Evolutionary conservation across 768 basidiomycete genomes (phyloP), one percentile per base, ranked within the genome.

Genomic region (Phaeotremella fagi): DNA sequence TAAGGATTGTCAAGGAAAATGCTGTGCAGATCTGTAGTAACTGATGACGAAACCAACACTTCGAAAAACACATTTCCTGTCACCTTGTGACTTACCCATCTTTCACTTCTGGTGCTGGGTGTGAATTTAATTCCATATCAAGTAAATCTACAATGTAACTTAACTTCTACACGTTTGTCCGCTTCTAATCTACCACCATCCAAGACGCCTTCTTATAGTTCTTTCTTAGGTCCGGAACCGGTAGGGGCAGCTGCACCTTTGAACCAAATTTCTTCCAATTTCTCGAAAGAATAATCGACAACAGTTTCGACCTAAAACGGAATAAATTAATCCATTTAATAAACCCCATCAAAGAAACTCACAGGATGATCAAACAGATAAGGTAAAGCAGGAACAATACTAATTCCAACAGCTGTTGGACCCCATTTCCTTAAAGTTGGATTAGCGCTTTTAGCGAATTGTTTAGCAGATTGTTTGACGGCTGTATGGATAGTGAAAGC

Each of bases 401-500:
- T 54, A 36, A 71, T 66, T 26, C 68, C 71, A 15, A 67, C 65
- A 2, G 56, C 52, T 3, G 73, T 73, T 11, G 75, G 72, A 22
- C 73, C 75, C 75, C 75, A 75, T 18, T 63, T 54, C 41, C 60
- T 66, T 18, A 73, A 35, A 16, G 64, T 55, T 0, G 64, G 57
- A 43, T 65, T 72, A 16, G 55, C 52, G n/a, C 48, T 57, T 44
- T 68, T 72, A 4, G 59, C 57, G 48, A 74, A 73, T n/a, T 62
- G 64, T 48, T 62, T 68, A 4, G 68, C 63, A 5, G 66, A 57
- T 23, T 72, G 57, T 36, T 57, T 66, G 24, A 75, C 75, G 14
- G 71, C 70, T 0, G 70, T 65, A 57, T 75, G 75, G 38, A 75
- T 73, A 6, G 75, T 75, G 54, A 74, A 70, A 5, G 75, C 73